Percentiles rank a stretch among this genome's conserved stretches.
Conservation (phyloP, 2,329 filamentous ascomycete species). For the Cladosporium sphaerospermum region DNA sequence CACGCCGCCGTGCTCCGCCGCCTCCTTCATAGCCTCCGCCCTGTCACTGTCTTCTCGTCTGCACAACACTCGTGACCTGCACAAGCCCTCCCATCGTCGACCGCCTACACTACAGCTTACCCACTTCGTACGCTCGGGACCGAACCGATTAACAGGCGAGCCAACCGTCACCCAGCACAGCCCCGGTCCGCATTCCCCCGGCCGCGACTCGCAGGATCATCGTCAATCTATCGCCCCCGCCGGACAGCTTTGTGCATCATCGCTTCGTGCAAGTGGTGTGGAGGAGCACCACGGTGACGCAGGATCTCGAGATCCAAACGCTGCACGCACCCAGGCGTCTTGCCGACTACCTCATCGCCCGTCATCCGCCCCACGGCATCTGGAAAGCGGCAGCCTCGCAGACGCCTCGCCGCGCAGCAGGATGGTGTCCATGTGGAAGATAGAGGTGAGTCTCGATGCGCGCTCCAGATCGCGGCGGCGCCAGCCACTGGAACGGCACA, state of each 20-base stretch:
- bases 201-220: slow-evolving; percentile 4
- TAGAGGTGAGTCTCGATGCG: not conserved
- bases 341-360: not conserved
- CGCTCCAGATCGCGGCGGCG: too few relatives aligned
- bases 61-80: too few relatives aligned
- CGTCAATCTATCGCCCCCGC: not conserved
- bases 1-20: too few relatives aligned
- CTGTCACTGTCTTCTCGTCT: too few relatives aligned
- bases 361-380: not conserved
- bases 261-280: slow-evolving; percentile 4
- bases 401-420: too few relatives aligned
- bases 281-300: slow-evolving; percentile 2
- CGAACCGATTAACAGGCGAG: not conserved
- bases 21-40: too few relatives aligned
- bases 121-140: too few relatives aligned
- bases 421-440: not conserved
- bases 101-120: too few relatives aligned
- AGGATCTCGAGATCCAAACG: not conserved
- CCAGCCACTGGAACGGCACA: too few relatives aligned
- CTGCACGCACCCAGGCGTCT: not conserved
- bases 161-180: not conserved
- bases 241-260: slow-evolving; percentile 1
- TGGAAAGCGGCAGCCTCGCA: too few relatives aligned
- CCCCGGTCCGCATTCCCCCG: slow-evolving; percentile 5
- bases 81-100: too few relatives aligned